A percentile compares a stretch with the other conserved stretches of the same genome.
phyloP scores from a whole-genome alignment of 2,329 filamentous ascomycete genomes.

The Diatrype stigma region DNA sequence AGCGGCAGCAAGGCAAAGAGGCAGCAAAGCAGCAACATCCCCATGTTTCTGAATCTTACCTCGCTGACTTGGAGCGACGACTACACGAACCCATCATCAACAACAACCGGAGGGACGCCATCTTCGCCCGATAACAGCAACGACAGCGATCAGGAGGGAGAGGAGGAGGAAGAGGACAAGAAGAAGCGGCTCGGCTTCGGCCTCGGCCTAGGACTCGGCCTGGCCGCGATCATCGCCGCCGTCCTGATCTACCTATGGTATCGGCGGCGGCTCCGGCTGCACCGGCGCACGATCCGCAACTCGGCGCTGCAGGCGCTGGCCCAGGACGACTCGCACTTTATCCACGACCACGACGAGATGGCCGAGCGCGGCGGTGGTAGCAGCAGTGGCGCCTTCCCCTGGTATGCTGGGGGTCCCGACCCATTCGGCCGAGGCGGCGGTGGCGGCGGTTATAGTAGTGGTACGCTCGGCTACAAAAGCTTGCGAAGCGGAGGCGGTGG shows the following conservation, averaged over 20 bases:
- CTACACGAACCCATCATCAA: constrained; percentile 43
- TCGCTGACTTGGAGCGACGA: constrained; percentile 48
- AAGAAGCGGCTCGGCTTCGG: constrained; percentile 55
- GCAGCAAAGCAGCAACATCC: constrained; percentile 19
- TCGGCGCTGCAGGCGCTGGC: constrained; percentile 45
- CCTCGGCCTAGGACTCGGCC: constrained; percentile 61
- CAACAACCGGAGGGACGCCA: constrained; percentile 4
- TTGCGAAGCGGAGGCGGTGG: constrained; percentile 32
- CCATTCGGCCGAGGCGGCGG: constrained; percentile 36
- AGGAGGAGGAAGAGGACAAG: constrained; percentile 5
- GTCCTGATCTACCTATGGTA: constrained; percentile 46
- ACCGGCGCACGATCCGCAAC: constrained; percentile 35
- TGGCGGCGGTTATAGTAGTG: constrained; percentile 29
- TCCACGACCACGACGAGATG: constrained; percentile 43
- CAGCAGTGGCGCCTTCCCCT: constrained; percentile 29
- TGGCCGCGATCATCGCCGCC: constrained; percentile 46
- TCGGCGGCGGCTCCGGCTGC: constrained; percentile 37
- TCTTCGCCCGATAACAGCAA: constrained; percentile 1
- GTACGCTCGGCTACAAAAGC: constrained; percentile 47
- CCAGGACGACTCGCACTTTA: constrained; percentile 45
- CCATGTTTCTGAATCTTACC: constrained; percentile 54
- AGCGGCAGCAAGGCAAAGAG: constrained; percentile 29
- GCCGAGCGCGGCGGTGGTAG: constrained; percentile 29
- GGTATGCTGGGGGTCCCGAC: constrained; percentile 44
- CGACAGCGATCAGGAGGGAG: constrained; percentile 8